These are phyloP conservation scores for Tricholoma hemisulphureum DNA, from an alignment of 768 basidiomycete species.

Conservation along the genomic window DNA sequence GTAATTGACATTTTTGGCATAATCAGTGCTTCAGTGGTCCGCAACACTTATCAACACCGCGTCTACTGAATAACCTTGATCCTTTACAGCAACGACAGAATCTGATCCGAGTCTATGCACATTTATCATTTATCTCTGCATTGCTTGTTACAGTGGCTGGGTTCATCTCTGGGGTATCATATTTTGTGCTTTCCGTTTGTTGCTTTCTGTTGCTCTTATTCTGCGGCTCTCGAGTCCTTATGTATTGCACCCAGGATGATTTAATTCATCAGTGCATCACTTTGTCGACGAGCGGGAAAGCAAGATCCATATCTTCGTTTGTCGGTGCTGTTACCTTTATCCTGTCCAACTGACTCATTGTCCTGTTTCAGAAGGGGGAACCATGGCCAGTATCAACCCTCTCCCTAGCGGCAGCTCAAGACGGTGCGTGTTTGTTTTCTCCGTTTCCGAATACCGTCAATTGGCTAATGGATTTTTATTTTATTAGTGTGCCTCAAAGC, in stretches of 20 bases:
- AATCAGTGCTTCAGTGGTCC: slow-evolving; percentile 14
- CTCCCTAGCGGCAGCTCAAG: slow-evolving; percentile 28
- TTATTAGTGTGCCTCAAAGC: slow-evolving; percentile 40
- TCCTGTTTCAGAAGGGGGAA: slow-evolving; percentile 25
- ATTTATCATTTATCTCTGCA: slow-evolving; percentile 33
- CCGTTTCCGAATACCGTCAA: neutral
- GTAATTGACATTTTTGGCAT: slow-evolving; percentile 20
- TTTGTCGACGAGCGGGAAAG: slow-evolving; percentile 32
- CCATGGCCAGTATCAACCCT: slow-evolving; percentile 32
- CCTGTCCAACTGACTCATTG: neutral
- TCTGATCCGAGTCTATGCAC: slow-evolving; percentile 22
- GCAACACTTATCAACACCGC: neutral
- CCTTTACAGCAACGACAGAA: slow-evolving; percentile 21
- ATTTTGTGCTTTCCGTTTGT: slow-evolving; percentile 39
- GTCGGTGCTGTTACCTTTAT: slow-evolving; percentile 19
- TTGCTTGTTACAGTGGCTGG: slow-evolving; percentile 35
- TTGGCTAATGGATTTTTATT: too few relatives aligned
- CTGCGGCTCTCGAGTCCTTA: neutral
- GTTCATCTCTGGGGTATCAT: slow-evolving; percentile 35
- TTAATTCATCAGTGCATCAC: slow-evolving; percentile 36
- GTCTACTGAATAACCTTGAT: neutral
- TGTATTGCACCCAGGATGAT: slow-evolving; percentile 30
- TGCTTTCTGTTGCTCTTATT: neutral
- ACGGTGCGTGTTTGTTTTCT: slow-evolving; percentile 27
- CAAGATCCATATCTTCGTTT: slow-evolving; percentile 37